Percentiles rank a stretch among this genome's conserved stretches.
Conservation (phyloP, 306 rosid species). For the Leucaena leucocephala region DNA sequence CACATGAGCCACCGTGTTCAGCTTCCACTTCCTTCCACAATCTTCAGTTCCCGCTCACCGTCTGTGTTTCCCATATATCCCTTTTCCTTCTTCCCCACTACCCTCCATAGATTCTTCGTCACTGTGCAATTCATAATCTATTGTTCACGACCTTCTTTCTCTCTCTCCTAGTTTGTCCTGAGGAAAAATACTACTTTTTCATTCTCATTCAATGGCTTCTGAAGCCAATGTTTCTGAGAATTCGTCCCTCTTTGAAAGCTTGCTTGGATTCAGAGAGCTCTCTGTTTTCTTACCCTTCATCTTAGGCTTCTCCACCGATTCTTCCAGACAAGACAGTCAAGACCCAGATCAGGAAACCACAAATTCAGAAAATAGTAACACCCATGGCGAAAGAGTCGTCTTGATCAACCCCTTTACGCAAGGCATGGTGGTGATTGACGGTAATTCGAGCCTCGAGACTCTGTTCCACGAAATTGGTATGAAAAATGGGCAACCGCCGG, state of each 20-base stretch:
- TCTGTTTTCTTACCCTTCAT: conserved; percentile 62
- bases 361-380: neutral
- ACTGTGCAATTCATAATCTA: too few relatives aligned
- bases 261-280: conserved; percentile 47
- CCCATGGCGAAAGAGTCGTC: conserved; percentile 48
- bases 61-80: neutral
- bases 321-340: neutral
- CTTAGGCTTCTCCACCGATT: conserved; percentile 49
- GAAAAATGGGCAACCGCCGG: conserved; percentile 70
- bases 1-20: neutral
- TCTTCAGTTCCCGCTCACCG: conserved; percentile 19
- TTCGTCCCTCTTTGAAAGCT: conserved; percentile 47
- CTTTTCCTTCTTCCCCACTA: neutral
- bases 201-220: conserved; percentile 56
- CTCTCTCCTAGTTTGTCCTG: neutral
- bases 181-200: neutral
- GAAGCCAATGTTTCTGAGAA: conserved; percentile 46
- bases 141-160: too few relatives aligned
- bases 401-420: conserved; percentile 65
- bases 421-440: conserved; percentile 61
- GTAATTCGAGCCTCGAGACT: conserved; percentile 50
- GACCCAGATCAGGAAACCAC: conserved; percentile 35
- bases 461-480: conserved; percentile 48
- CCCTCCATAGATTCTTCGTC: neutral
- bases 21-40: conserved; percentile 54